Evolutionary conservation across 2,329 filamentous ascomycete genomes (phyloP).

Genomic region (Aspergillus ochraceoroseus): DNA sequence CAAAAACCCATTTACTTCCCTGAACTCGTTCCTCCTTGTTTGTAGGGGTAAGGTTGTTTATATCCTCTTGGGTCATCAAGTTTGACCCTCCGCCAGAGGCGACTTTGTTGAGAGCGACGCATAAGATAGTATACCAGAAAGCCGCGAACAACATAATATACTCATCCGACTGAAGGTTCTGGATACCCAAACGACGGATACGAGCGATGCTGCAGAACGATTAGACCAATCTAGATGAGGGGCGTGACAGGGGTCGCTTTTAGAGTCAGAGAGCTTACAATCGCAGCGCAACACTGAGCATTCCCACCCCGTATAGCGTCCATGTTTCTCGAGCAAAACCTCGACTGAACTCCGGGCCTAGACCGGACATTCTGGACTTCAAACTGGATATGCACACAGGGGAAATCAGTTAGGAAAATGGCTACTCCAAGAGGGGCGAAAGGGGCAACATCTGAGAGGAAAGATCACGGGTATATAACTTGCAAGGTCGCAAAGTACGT

Average conservation of each 20-base stretch:
- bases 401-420: slow-evolving; percentile 9
- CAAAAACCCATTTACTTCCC: slow-evolving; percentile 60
- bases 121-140: slow-evolving; percentile 54
- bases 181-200: slow-evolving; percentile 44
- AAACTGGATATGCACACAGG: slow-evolving; percentile 18
- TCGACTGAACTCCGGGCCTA: slow-evolving; percentile 27
- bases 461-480: neutral
- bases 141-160: slow-evolving; percentile 53
- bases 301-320: slow-evolving; percentile 39
- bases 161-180: slow-evolving; percentile 53
- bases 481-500: neutral
- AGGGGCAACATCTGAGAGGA: slow-evolving; percentile 5
- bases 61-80: slow-evolving; percentile 51
- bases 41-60: slow-evolving; percentile 44
- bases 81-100: slow-evolving; percentile 55
- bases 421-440: neutral
- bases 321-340: slow-evolving; percentile 39
- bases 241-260: slow-evolving; percentile 5
- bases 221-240: neutral
- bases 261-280: slow-evolving; percentile 41
- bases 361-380: slow-evolving; percentile 27
- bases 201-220: slow-evolving; percentile 33
- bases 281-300: slow-evolving; percentile 36
- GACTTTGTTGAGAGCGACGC: slow-evolving; percentile 52
- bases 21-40: slow-evolving; percentile 42